A percentile compares a stretch with the other conserved stretches of the same genome.
Conservation (phyloP, 371 early-diverging fungal genomes). For the Nosema muscidifuracis region DNA sequence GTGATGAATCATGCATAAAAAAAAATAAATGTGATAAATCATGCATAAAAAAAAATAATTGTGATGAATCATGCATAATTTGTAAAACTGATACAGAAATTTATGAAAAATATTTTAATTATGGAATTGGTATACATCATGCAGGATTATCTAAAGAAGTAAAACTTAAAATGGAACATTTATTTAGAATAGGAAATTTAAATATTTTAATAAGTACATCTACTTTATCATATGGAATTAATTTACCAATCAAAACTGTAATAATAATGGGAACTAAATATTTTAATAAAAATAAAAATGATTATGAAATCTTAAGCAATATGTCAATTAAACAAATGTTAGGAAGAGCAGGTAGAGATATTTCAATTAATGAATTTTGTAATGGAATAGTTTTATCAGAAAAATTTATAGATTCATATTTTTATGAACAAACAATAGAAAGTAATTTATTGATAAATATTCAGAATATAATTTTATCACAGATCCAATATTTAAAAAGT, state of each 20-base stretch:
- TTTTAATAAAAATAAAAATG: constrained; percentile 1
- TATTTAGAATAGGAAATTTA: constrained; percentile 24
- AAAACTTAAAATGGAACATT: constrained; percentile 19
- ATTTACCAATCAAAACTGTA: constrained; percentile 44
- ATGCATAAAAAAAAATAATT: no score
- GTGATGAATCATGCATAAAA: no score
- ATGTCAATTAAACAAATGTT: constrained; percentile 38
- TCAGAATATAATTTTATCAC: not conserved
- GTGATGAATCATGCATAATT: not conserved
- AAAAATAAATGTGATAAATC: no score
- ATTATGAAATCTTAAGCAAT: constrained; percentile 6
- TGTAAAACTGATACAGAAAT: not conserved
- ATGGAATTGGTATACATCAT: constrained; percentile 37
- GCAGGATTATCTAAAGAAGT: constrained; percentile 28
- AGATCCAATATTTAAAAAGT: not conserved
- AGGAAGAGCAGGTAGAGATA: constrained; percentile 33
- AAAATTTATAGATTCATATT: not conserved
- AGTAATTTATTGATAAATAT: not conserved
- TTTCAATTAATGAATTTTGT: not conserved
- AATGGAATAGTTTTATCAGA: not conserved
- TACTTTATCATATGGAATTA: constrained; percentile 48
- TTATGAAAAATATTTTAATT: constrained; percentile 4
- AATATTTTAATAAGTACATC: constrained; percentile 39
- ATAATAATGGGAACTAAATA: constrained; percentile 27
- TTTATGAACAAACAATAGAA: constrained; percentile 6